phyloP scores from a whole-genome alignment of 106 monocot species.

The Iris macrosiphon region DNA sequence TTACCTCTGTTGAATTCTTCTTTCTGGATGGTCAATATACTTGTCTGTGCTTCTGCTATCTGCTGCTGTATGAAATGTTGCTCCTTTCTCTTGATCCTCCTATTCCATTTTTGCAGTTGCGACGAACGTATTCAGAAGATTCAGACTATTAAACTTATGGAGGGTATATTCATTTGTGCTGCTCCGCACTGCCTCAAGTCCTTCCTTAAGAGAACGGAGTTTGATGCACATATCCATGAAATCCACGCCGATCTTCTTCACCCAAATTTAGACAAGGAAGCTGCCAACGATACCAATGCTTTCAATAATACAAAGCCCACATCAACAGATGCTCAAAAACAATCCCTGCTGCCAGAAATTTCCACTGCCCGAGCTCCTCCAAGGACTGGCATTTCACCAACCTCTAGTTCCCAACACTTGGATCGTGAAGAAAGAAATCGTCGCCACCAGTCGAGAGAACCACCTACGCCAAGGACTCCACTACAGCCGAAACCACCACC shows the following conservation, averaged over 20 bases:
- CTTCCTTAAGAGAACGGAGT: slow-evolving; percentile 67
- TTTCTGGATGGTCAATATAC: too few species aligned
- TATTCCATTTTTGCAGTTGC: slow-evolving; percentile 45
- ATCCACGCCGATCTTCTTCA: slow-evolving; percentile 62
- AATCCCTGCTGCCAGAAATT: slow-evolving; percentile 46
- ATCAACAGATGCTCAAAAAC: slow-evolving; percentile 42
- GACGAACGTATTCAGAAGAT: slow-evolving; percentile 98
- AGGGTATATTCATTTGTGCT: slow-evolving; percentile 84
- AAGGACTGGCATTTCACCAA: slow-evolving; percentile 55
- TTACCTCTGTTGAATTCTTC: too few species aligned
- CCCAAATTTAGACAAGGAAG: slow-evolving; percentile 36
- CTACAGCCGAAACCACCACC: slow-evolving; percentile 27
- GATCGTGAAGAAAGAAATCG: slow-evolving; percentile 53
- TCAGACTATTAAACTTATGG: slow-evolving; percentile 89
- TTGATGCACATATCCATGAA: slow-evolving; percentile 67
- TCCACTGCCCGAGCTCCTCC: slow-evolving; percentile 72
- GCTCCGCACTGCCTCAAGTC: slow-evolving; percentile 95
- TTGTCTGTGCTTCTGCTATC: too few species aligned
- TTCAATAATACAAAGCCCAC: slow-evolving; percentile 27
- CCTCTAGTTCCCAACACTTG: slow-evolving; percentile 39
- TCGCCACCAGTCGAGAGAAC: slow-evolving; percentile 53
- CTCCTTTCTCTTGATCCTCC: neutral
- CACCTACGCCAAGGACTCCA: slow-evolving; percentile 26
- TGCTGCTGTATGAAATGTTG: too few species aligned
- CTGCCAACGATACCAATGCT: slow-evolving; percentile 31